A percentile compares a stretch with the other conserved stretches of the same genome.
Conservation (phyloP, 2,329 filamentous ascomycete genomes). For the Xylaria sp. region DNA sequence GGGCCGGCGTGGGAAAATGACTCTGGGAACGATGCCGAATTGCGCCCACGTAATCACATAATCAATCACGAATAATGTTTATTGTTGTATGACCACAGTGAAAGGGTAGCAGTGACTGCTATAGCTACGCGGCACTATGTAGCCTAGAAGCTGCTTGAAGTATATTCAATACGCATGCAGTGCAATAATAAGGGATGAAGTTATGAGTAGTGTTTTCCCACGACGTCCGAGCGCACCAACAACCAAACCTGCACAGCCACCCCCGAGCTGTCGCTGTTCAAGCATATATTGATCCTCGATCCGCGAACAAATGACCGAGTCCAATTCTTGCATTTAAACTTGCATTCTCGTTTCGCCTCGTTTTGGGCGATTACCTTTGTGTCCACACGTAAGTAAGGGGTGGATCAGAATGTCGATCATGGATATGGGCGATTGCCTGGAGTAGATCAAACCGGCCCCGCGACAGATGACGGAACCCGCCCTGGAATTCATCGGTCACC, state of each 20-base stretch:
- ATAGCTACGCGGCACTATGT: not conserved
- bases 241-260: not conserved
- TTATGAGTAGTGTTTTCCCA: not conserved
- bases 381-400: not conserved
- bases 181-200: not conserved
- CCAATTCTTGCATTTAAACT: not conserved
- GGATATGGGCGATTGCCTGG: not conserved
- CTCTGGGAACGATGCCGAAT: too few relatives aligned
- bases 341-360: not conserved
- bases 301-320: not conserved
- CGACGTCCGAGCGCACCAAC: conserved; percentile 5
- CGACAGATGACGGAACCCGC: conserved; percentile 12
- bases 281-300: conserved; percentile 6
- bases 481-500: conserved; percentile 6
- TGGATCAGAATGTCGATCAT: conserved; percentile 15
- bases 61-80: too few relatives aligned
- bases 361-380: not conserved
- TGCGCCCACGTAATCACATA: too few relatives aligned
- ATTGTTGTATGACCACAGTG: too few relatives aligned
- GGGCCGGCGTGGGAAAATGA: not conserved
- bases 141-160: not conserved
- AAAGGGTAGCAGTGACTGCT: not conserved
- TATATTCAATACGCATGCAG: not conserved
- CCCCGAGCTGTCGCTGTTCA: not conserved
- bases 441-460: conserved; percentile 31